phyloP scores from a whole-genome alignment of 441 rosid genomes.

The Erodium trifolium region DNA sequence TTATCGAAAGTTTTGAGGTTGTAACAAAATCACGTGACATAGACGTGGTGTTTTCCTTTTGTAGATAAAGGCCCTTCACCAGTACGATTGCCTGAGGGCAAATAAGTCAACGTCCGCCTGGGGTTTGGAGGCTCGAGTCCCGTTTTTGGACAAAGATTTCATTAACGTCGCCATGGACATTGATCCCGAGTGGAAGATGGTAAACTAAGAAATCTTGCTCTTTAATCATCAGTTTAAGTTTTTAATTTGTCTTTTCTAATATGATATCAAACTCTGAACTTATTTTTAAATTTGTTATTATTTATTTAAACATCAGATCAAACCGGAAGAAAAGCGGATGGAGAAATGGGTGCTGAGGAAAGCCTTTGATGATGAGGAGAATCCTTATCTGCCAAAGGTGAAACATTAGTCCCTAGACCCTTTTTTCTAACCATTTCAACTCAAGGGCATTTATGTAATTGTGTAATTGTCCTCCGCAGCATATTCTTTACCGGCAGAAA shows the following conservation, averaged over 20 bases:
- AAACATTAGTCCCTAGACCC: not conserved
- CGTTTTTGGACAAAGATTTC: constrained; percentile 88
- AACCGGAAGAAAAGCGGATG: constrained; percentile 64
- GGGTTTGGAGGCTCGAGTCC: constrained; percentile 99
- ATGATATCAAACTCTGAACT: too few species aligned
- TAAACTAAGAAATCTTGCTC: not conserved
- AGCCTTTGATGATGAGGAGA: constrained; percentile 69
- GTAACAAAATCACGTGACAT: not conserved
- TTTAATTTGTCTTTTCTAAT: too few species aligned
- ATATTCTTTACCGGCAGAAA: constrained; percentile 83
- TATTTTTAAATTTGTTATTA: too few species aligned
- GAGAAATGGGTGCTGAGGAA: constrained; percentile 78
- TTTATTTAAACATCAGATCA: constrained; percentile 30
- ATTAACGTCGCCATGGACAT: constrained; percentile 70
- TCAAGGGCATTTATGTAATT: too few species aligned
- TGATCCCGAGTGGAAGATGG: constrained; percentile 98
- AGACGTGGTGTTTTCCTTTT: not conserved
- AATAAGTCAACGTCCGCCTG: constrained; percentile 95
- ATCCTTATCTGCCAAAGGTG: constrained; percentile 73
- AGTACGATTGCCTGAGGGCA: constrained; percentile 97
- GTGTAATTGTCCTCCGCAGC: constrained; percentile 28
- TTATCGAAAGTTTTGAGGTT: not conserved
- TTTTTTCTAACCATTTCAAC: not conserved
- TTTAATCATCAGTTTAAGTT: not conserved
- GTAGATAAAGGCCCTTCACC: constrained; percentile 95